phyloP scores from a whole-genome alignment of 176 grass and related monocot species.

The Hordeum vulgare region MorexV3_pseudomolecules_assembly NC_058518.1:497209953-497210452 shows the following conservation, averaged over 20 bases:
- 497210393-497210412: constrained; percentile 44
- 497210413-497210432: constrained; percentile 85
- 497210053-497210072: constrained; percentile 45
- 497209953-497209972: constrained; percentile 27
- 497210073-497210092: constrained; percentile 54
- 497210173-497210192: constrained; percentile 72
- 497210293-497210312: constrained; percentile 61
- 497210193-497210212: constrained; percentile 68
- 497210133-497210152: constrained; percentile 58
- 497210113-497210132: constrained; percentile 71
- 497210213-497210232: constrained; percentile 77
- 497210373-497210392: constrained; percentile 49
- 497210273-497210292: constrained; percentile 55
- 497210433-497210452: constrained; percentile 61
- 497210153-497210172: constrained; percentile 88
- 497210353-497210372: constrained; percentile 56
- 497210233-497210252: constrained; percentile 55
- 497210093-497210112: constrained; percentile 66
- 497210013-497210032: constrained; percentile 14
- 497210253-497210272: constrained; percentile 56
- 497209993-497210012: constrained; percentile 56
- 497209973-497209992: constrained; percentile 44
- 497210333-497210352: constrained; percentile 80
- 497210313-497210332: constrained; percentile 48
- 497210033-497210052: constrained; percentile 41